Percentiles rank a stretch among this genome's conserved stretches.
Evolutionary conservation across 1,284 basidiomycete species (phyloP).

Genomic region (Mycosarcoma maydis): DNA sequence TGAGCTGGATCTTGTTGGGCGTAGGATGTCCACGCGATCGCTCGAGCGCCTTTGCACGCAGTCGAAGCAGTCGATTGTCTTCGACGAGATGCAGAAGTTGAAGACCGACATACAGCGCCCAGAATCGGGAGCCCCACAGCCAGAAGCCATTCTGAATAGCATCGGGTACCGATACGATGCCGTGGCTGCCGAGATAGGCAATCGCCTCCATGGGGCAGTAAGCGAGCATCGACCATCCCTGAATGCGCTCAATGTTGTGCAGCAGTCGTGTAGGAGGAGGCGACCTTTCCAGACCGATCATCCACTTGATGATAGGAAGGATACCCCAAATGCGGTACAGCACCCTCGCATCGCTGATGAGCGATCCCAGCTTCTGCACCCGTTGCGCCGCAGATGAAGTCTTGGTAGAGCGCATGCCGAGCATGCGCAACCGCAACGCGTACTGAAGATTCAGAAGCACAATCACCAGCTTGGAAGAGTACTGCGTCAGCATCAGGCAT

Average conservation of each 20-base stretch:
- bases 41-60: constrained; percentile 62
- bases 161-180: constrained; percentile 54
- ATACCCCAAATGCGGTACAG: constrained; percentile 66
- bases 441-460: constrained; percentile 59
- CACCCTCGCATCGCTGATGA: constrained; percentile 59
- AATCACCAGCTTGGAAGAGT: constrained; percentile 59
- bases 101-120: constrained; percentile 64
- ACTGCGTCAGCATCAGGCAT: constrained; percentile 64
- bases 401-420: constrained; percentile 39
- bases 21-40: constrained; percentile 60
- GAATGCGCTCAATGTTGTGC: constrained; percentile 64
- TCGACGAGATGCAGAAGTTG: constrained; percentile 65
- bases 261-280: constrained; percentile 60
- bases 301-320: constrained; percentile 66
- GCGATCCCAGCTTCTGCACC: constrained; percentile 46
- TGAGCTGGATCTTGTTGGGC: constrained; percentile 44
- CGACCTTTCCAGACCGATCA: constrained; percentile 59
- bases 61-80: constrained; percentile 63
- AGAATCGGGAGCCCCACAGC: constrained; percentile 58
- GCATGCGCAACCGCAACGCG: constrained; percentile 52
- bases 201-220: constrained; percentile 66
- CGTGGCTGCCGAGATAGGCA: constrained; percentile 63
- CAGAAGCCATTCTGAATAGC: constrained; percentile 54
- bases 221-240: constrained; percentile 65
- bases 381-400: constrained; percentile 43